These are phyloP conservation scores for Ambrosiella xylebori DNA, from an alignment of 2,329 filamentous ascomycete species.

Conservation along the genomic window DNA sequence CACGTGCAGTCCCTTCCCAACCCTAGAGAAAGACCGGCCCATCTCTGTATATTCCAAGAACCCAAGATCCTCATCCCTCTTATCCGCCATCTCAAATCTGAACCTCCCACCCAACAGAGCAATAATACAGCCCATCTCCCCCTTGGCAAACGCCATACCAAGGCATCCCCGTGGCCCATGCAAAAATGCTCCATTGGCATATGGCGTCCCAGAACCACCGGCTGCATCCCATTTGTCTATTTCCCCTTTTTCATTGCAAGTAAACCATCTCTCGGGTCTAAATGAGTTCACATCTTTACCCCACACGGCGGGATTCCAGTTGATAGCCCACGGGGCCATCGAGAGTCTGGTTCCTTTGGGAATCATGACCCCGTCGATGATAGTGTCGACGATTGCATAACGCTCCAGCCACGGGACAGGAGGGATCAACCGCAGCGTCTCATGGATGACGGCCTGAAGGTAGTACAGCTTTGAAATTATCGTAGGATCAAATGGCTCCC, in stretches of 20 bases:
- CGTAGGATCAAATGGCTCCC: neutral
- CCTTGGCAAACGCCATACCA: conserved; percentile 60
- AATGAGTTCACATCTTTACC: conserved; percentile 58
- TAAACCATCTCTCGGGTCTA: conserved; percentile 33
- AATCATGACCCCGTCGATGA: conserved; percentile 45
- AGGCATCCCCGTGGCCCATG: conserved; percentile 80
- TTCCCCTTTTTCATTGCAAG: conserved; percentile 48
- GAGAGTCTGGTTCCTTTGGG: conserved; percentile 55
- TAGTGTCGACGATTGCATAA: conserved; percentile 44
- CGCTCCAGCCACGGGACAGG: conserved; percentile 58
- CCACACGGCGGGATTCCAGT: conserved; percentile 55
- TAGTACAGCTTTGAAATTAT: conserved; percentile 62
- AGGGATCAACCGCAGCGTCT: conserved; percentile 55
- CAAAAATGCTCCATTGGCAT: conserved; percentile 63
- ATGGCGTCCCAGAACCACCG: conserved; percentile 61
- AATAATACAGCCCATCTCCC: conserved; percentile 71
- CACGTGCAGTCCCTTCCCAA: conserved; percentile 54
- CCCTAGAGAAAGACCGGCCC: conserved; percentile 53
- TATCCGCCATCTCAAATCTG: conserved; percentile 38
- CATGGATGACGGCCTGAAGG: conserved; percentile 61
- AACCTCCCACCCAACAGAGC: conserved; percentile 64
- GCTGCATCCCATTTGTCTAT: conserved; percentile 20
- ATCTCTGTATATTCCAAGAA: conserved; percentile 49
- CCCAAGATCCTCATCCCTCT: conserved; percentile 35
- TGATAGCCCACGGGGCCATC: conserved; percentile 48